These are phyloP conservation scores for Coccomyxa subellipsoidea DNA, from an alignment of 163 green algal species.

Conservation along the genomic window DNA sequence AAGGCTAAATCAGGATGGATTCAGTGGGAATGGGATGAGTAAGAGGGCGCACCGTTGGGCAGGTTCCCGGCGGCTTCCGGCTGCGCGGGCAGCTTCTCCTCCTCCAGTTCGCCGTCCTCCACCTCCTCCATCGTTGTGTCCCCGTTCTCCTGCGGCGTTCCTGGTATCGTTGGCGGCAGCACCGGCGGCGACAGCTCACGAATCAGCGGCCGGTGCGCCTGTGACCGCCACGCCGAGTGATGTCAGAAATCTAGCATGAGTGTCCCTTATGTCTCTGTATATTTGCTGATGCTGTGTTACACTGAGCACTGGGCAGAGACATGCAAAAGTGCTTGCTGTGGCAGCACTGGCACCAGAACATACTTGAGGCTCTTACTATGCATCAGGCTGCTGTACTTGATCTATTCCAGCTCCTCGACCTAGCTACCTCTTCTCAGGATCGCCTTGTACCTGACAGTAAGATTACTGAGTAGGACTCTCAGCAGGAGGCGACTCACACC, in stretches of 20 bases:
- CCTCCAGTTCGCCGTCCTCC: slow-evolving; percentile 3
- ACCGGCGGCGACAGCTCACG: neutral
- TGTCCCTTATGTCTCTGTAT: too few species aligned
- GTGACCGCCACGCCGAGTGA: neutral
- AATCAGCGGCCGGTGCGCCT: slow-evolving; percentile 5
- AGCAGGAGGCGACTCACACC: neutral
- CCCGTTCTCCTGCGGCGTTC: neutral
- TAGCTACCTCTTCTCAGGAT: too few species aligned
- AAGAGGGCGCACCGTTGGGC: neutral
- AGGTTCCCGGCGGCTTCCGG: too few species aligned
- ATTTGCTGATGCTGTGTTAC: too few species aligned
- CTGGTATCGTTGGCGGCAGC: neutral
- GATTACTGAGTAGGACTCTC: neutral
- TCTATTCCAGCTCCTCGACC: too few species aligned
- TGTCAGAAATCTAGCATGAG: neutral
- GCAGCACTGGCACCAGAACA: too few species aligned
- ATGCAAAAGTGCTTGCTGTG: too few species aligned
- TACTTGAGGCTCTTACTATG: too few species aligned
- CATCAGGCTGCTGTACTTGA: too few species aligned
- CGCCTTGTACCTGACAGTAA: too few species aligned
- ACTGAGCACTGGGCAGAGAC: too few species aligned
- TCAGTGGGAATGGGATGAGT: neutral
- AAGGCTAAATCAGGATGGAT: too few species aligned
- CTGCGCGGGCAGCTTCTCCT: neutral
- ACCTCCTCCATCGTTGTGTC: neutral